Percentiles rank a stretch among this genome's conserved stretches.
Evolutionary conservation across 192 early-diverging fungal species (phyloP).

Genomic region (Coemansia sp.): DNA sequence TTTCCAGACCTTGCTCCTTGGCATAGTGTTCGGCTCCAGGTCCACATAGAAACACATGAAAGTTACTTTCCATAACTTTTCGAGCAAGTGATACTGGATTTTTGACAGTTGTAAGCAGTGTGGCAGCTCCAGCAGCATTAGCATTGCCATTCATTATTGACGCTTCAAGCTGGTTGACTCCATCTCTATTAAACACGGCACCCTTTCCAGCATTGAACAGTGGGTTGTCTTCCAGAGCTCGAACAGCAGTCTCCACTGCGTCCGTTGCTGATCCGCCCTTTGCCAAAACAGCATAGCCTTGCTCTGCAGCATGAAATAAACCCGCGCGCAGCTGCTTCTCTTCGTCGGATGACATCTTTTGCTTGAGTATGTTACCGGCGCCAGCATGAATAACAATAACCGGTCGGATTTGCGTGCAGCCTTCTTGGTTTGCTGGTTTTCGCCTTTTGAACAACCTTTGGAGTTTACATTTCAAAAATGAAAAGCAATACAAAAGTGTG

Average conservation of each 20-base stretch:
- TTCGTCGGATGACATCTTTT: constrained; percentile 23
- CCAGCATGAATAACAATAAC: constrained; percentile 38
- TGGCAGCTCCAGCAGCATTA: constrained; percentile 37
- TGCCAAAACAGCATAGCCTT: constrained; percentile 21
- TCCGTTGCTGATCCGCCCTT: constrained; percentile 26
- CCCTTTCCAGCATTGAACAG: constrained; percentile 39
- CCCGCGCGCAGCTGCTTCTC: constrained; percentile 24
- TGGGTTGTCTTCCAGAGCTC: constrained; percentile 39
- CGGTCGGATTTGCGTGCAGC: background rate
- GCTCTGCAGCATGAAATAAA: constrained; percentile 14
- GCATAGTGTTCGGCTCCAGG: constrained; percentile 33
- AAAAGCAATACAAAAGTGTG: background rate
- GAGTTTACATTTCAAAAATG: background rate
- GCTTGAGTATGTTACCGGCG: constrained; percentile 23
- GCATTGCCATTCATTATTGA: constrained; percentile 27
- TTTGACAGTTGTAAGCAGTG: constrained; percentile 30
- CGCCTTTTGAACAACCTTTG: no score
- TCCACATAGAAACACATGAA: constrained; percentile 29
- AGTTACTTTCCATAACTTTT: constrained; percentile 33
- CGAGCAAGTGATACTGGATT: constrained; percentile 39
- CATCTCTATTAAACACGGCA: constrained; percentile 30
- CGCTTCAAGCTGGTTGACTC: constrained; percentile 36
- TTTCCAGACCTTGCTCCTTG: constrained; percentile 18
- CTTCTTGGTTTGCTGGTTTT: background rate
- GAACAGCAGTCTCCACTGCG: constrained; percentile 47